A percentile compares a stretch with the other conserved stretches of the same genome.
These are phyloP conservation scores for Aspergillus ochraceoroseus DNA, from an alignment of 2,329 filamentous ascomycete genomes.

Conservation along the genomic window DNA sequence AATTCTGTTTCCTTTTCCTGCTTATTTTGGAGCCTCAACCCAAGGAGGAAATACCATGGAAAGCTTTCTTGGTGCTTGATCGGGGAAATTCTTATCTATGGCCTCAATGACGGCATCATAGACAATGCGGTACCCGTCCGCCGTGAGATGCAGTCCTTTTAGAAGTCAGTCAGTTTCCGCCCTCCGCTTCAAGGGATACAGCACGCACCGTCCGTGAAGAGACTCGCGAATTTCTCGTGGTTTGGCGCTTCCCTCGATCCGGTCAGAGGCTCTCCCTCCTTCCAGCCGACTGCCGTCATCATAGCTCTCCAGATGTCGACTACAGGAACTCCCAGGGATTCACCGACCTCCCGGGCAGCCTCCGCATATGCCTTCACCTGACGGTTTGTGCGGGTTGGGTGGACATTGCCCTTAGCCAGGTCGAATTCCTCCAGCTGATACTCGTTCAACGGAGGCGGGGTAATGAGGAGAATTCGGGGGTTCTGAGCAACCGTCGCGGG, in stretches of 20 bases:
- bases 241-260: conserved; percentile 56
- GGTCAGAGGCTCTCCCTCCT: conserved; percentile 47
- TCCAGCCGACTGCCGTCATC: conserved; percentile 60
- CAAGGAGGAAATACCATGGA: conserved; percentile 53
- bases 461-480: conserved; percentile 68
- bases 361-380: conserved; percentile 60
- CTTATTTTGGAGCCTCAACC: conserved; percentile 42
- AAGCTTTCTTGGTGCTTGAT: conserved; percentile 50
- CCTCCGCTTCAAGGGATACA: too few relatives aligned
- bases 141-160: conserved; percentile 52
- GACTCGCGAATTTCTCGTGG: conserved; percentile 51
- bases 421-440: conserved; percentile 56
- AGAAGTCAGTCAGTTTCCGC: conserved; percentile 1
- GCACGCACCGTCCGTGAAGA: conserved; percentile 54
- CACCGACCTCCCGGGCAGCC: conserved; percentile 61
- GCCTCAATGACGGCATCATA: conserved; percentile 51
- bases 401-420: conserved; percentile 45
- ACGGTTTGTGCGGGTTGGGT: conserved; percentile 55
- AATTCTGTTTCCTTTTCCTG: not conserved
- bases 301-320: conserved; percentile 77
- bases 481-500: conserved; percentile 63
- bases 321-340: conserved; percentile 54
- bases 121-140: conserved; percentile 53
- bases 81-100: conserved; percentile 51
- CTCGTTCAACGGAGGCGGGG: conserved; percentile 78